These are phyloP conservation scores for Beauveria australis DNA, from an alignment of 2,329 filamentous ascomycete genomes.

Conservation along the genomic window DNA sequence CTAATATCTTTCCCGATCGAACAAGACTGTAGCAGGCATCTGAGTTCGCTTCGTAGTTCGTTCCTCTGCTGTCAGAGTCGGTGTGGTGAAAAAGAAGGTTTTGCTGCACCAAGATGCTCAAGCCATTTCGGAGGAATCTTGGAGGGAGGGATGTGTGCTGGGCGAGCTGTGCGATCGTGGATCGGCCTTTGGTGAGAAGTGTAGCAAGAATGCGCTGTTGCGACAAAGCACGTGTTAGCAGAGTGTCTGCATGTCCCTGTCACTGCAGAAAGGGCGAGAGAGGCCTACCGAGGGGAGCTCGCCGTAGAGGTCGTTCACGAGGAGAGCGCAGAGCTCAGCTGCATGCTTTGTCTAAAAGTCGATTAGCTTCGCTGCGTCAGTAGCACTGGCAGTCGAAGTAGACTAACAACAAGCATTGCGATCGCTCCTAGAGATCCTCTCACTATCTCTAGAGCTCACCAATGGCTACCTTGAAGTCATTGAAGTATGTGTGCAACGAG, in stretches of 20 bases:
- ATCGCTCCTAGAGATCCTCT: constrained; percentile 67
- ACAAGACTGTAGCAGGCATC: constrained; percentile 73
- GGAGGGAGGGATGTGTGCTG: constrained; percentile 64
- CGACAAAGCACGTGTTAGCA: constrained; percentile 13
- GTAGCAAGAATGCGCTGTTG: constrained; percentile 72
- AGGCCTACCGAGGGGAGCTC: constrained; percentile 80
- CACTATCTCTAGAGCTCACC: constrained; percentile 69
- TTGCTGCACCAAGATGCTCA: constrained; percentile 81
- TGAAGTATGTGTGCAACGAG: constrained; percentile 26
- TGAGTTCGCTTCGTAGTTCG: constrained; percentile 78
- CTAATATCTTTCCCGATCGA: constrained; percentile 72
- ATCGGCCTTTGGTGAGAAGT: constrained; percentile 71
- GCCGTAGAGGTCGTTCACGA: constrained; percentile 84
- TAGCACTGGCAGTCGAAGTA: not conserved
- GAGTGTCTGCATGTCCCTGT: not conserved
- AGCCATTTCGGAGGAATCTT: constrained; percentile 71
- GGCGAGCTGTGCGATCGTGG: constrained; percentile 59
- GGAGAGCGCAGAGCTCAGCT: constrained; percentile 80
- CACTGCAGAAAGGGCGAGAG: not conserved
- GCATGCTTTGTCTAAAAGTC: constrained; percentile 56
- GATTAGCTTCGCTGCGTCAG: constrained; percentile 13
- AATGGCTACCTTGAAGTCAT: constrained; percentile 62
- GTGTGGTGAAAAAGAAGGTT: constrained; percentile 72
- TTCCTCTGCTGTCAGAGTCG: constrained; percentile 50
- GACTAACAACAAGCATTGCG: constrained; percentile 48